Base-by-base conservation (phyloP, 768 basidiomycete genomes). In the Tulasnella sp. region DNA sequence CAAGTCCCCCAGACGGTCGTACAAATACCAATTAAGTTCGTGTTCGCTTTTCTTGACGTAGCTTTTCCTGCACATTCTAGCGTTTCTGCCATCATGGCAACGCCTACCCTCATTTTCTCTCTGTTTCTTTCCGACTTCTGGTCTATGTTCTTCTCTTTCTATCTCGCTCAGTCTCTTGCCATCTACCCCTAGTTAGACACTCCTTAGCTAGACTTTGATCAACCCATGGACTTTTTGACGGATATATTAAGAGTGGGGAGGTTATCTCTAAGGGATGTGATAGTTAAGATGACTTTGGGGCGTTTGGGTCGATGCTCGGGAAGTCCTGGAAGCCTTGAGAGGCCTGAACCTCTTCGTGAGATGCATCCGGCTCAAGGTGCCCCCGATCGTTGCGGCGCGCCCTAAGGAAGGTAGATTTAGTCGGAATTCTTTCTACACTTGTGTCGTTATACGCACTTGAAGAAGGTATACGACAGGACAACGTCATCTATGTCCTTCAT, bases 381-480 rank as follows among this genome's bases (percentile, higher is more conserved):
- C 97, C 97, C 80, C 89, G 89, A 39, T 89, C 86, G 83, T 97
- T 98, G 81, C 96, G 88, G 68, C 95, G 90, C 8, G 97, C 97
- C 80, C 96, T 98, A 85, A 27, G 58, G 79, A 85, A 27, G 58
- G 78, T 58, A n/a, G 7, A 18, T 77, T 42, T 40, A n/a, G 52
- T 74, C n/a, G 36, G 42, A 72, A 42, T 38, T 39, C 18, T n/a
- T n/a, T 76, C 31, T 27, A 40, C 8, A 34, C 52, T 42, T 80
- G 78, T 0, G 82, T 75, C 71, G 48, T 73, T 12, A 34, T 36
- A 24, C n/a, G 71, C 82, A 96, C 96, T 92, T 90, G 90, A 99
- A 99, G 87, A 99, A 99, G 0, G 98, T 99, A 85, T 99, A 99
- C 34, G 94, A 97, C 77, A 99, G 85, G 0, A 99, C 96, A 31